Evolutionary conservation across 805 yeast genomes (phyloP), one percentile per base, ranked within the genome.

Genomic region (Schwanniomyces polymorphus): DNA sequence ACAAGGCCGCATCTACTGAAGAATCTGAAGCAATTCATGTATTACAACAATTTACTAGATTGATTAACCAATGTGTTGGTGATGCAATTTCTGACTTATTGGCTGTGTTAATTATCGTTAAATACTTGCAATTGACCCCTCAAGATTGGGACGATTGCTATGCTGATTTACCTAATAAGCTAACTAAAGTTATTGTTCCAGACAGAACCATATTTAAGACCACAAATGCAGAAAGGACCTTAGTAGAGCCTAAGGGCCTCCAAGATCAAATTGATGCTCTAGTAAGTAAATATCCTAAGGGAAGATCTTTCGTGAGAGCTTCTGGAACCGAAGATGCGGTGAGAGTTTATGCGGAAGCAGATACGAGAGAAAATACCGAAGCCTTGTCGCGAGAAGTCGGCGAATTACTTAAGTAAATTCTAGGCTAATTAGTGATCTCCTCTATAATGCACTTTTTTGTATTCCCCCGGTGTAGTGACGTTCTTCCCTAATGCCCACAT

Each of bases 261-360:
- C 99, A 94, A 68, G 72, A 51, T 1, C 65, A 79, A 51, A 89
- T 94, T 46, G 94, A 94, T 61, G 73, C 58, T 4, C 61, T 79
- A 26, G 92, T 92, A 16, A 60, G 68, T 8, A 68, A 79, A 55
- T 83, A 74, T 52, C 55, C 69, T 0, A 60, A 67, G 14, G 97
- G 92, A 1, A 80, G 99, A 60, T 85, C 96, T 2, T 94, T 94
- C 67, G 98, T 92, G 2, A 81, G 99, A 56, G 98, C 99, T 8
- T 86, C 96, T 50, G 99, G 99, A 11, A 94, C 99, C 1, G 99
- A 94, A 65, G 95, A 94, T 65, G 98, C 97, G 0, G 97, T 94
- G 1, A 81, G 99, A 57, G 89, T 94, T 6, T 94, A 94, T 56
- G 94, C 97, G 0, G 99, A 94, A 66, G 96, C 97, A 0, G 74